Conservation (phyloP, 2,329 filamentous ascomycete species). For the Colletotrichum cordylinicola region DNA sequence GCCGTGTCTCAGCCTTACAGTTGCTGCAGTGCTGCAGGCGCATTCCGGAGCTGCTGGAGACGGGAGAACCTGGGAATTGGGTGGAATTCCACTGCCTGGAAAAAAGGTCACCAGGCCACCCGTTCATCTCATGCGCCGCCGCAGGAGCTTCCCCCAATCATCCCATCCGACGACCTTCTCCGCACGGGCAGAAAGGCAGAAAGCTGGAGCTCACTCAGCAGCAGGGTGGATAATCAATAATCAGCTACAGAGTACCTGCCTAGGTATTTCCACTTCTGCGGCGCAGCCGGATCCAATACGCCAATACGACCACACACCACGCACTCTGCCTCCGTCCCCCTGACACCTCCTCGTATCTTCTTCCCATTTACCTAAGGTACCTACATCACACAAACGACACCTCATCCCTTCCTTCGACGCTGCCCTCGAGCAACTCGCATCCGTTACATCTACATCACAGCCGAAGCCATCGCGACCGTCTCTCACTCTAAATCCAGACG, state of each 20-base stretch:
- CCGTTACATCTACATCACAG: not conserved
- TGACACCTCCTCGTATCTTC: not conserved
- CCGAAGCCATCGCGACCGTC: not conserved
- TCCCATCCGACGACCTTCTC: not conserved
- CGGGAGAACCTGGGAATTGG: not conserved
- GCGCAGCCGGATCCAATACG: not conserved
- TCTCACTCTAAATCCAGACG: not conserved
- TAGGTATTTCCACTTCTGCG: not conserved
- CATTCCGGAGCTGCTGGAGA: not conserved
- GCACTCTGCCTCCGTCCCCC: not conserved
- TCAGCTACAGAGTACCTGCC: not conserved
- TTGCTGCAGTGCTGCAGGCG: not conserved
- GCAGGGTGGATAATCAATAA: not conserved
- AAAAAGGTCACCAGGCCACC: not conserved
- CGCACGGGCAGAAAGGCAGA: not conserved
- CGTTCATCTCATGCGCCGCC: constrained; percentile 1
- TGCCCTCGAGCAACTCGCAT: not conserved
- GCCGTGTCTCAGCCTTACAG: constrained; percentile 2
- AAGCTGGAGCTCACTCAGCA: not conserved
- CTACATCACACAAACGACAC: not conserved
- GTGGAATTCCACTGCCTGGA: not conserved
- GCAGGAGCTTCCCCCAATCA: not conserved
- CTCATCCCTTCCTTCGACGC: not conserved
- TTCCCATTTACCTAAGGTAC: not conserved
- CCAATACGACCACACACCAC: not conserved